These are phyloP conservation scores for Phialemoniopsis sp. DNA, from an alignment of 2,329 filamentous ascomycete species.

Conservation along the genomic window DNA sequence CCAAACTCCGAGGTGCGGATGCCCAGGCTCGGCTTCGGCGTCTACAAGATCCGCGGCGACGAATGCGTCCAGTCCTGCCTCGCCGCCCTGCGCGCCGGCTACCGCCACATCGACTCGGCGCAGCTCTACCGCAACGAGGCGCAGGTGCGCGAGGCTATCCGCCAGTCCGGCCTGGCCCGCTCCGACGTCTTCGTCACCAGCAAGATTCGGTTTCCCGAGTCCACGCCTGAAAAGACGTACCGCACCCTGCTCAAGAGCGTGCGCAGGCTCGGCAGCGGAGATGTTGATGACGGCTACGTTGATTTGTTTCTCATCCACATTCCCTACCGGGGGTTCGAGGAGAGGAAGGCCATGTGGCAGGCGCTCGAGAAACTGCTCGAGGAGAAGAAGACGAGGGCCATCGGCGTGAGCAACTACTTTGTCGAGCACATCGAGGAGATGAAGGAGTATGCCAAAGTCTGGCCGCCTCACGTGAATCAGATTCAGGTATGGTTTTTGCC, in stretches of 20 bases:
- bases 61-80: neutral
- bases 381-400: slow-evolving; percentile 37
- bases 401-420: slow-evolving; percentile 60
- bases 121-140: slow-evolving; percentile 18
- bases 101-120: neutral
- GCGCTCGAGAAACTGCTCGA: slow-evolving; percentile 54
- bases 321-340: slow-evolving; percentile 1
- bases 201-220: neutral
- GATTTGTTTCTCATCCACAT: slow-evolving; percentile 10
- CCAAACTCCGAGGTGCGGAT: neutral
- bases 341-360: slow-evolving; percentile 34
- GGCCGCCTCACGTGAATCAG: slow-evolving; percentile 1
- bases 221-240: too few species aligned
- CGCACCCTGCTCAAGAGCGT: too few species aligned
- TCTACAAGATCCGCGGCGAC: neutral
- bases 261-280: too few species aligned
- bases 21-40: neutral
- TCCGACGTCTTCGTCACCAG: slow-evolving; percentile 21
- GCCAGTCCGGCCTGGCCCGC: slow-evolving; percentile 29
- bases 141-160: slow-evolving; percentile 37
- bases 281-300: slow-evolving; percentile 4
- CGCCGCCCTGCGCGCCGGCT: neutral
- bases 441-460: neutral
- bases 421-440: slow-evolving; percentile 56
- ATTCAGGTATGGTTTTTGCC: neutral